phyloP scores from a whole-genome alignment of 73 alveolate species.

The Symbiodinium pilosum region DNA sequence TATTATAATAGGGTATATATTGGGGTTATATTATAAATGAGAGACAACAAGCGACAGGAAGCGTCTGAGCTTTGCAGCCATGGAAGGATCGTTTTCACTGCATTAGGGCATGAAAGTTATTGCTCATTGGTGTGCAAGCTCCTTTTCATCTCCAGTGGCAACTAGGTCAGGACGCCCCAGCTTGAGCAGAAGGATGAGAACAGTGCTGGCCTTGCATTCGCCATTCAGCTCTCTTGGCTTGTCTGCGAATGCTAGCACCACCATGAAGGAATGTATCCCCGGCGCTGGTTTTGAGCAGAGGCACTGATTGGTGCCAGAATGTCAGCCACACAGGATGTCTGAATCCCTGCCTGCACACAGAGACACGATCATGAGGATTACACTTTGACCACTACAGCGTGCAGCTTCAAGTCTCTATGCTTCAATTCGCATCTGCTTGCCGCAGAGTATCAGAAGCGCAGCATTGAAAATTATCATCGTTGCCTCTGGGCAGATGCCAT shows the following conservation, averaged over 20 bases:
- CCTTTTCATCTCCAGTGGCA: slow-evolving; percentile 80
- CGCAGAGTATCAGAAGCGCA: slow-evolving; percentile 29
- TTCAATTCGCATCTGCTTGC: neutral
- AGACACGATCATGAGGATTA: too few species aligned
- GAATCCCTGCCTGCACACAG: slow-evolving; percentile 41
- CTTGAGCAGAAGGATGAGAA: slow-evolving; percentile 17
- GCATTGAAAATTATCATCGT: slow-evolving; percentile 86
- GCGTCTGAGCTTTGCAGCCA: too few species aligned
- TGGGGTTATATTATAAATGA: too few species aligned
- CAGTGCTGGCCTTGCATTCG: slow-evolving; percentile 70
- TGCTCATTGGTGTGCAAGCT: neutral
- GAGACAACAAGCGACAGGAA: neutral
- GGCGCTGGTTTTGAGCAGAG: neutral
- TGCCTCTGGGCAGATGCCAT: slow-evolving; percentile 13
- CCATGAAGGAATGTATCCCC: too few species aligned
- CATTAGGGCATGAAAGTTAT: too few species aligned
- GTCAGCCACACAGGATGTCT: slow-evolving; percentile 88
- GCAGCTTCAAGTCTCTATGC: neutral
- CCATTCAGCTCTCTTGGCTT: too few species aligned
- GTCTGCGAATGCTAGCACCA: too few species aligned
- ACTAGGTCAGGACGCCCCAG: slow-evolving; percentile 32
- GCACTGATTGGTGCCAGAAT: slow-evolving; percentile 46
- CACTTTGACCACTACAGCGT: too few species aligned
- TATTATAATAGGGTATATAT: too few species aligned
- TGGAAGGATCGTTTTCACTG: too few species aligned